A percentile compares a stretch with the other conserved stretches of the same genome.
phyloP scores from a whole-genome alignment of 345 rosid species.

The Noccaea bulbosa region DNA sequence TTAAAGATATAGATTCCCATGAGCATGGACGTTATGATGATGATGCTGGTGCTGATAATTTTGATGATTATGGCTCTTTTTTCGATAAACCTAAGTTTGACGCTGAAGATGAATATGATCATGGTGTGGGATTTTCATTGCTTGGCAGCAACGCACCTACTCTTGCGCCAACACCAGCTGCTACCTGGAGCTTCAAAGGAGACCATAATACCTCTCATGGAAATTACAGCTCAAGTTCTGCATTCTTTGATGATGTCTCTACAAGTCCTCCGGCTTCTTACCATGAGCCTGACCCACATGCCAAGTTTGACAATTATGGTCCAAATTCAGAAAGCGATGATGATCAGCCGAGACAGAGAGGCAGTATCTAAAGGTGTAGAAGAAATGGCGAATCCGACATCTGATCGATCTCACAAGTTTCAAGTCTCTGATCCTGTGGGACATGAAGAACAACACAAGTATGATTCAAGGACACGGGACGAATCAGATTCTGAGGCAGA shows the following conservation, averaged over 20 bases:
- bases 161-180: conserved; percentile 31
- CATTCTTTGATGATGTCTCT: conserved; percentile 48
- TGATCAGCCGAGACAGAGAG: conserved; percentile 35
- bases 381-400: conserved; percentile 31
- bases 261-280: conserved; percentile 44
- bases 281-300: conserved; percentile 46
- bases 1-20: conserved; percentile 42
- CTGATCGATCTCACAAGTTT: conserved; percentile 41
- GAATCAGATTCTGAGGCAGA: conserved; percentile 40
- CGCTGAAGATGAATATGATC: conserved; percentile 41
- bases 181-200: conserved; percentile 46
- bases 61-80: conserved; percentile 73
- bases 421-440: conserved; percentile 41
- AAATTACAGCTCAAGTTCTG: conserved; percentile 42
- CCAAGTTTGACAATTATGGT: conserved; percentile 60
- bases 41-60: conserved; percentile 42
- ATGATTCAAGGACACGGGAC: conserved; percentile 43
- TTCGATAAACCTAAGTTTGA: conserved; percentile 48
- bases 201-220: conserved; percentile 39
- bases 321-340: conserved; percentile 57
- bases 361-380: conserved; percentile 20
- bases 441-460: conserved; percentile 38
- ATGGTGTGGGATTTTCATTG: conserved; percentile 45
- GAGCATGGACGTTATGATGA: conserved; percentile 40
- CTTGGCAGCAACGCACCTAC: conserved; percentile 46